Evolutionary conservation across 2,329 filamentous ascomycete species (phyloP).

Genomic region (Penicillium vulpinum): DNA sequence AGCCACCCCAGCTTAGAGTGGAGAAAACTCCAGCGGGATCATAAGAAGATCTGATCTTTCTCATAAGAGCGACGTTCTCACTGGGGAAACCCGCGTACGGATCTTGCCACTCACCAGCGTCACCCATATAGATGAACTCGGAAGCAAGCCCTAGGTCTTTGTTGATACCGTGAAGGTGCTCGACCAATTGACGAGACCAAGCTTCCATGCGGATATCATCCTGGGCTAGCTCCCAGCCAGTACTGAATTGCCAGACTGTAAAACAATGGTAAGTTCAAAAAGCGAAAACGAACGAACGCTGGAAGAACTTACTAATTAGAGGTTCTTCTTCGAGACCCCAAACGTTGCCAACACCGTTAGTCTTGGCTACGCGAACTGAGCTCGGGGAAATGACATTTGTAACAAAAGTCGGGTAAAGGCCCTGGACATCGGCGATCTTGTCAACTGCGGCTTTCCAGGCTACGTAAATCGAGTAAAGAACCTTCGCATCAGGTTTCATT

Average conservation of each 20-base stretch:
- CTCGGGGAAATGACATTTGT: slow-evolving; percentile 32
- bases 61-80: slow-evolving; percentile 39
- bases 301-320: slow-evolving; percentile 30
- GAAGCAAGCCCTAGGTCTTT: slow-evolving; percentile 30
- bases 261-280: not conserved
- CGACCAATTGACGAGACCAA: slow-evolving; percentile 33
- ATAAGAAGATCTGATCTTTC: slow-evolving; percentile 30
- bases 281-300: not conserved
- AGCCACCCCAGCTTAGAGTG: slow-evolving; percentile 40
- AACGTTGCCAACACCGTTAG: slow-evolving; percentile 42
- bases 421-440: slow-evolving; percentile 37
- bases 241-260: slow-evolving; percentile 43
- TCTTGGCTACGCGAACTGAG: slow-evolving; percentile 32
- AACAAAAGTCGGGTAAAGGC: slow-evolving; percentile 42
- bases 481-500: slow-evolving; percentile 38
- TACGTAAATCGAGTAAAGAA: slow-evolving; percentile 35
- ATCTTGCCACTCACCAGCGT: slow-evolving; percentile 42
- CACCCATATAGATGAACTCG: slow-evolving; percentile 43
- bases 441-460: slow-evolving; percentile 39
- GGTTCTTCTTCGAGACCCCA: slow-evolving; percentile 39
- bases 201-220: slow-evolving; percentile 40
- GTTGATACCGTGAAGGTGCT: slow-evolving; percentile 35
- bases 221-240: slow-evolving; percentile 37
- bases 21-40: slow-evolving; percentile 37
- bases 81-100: slow-evolving; percentile 34